phyloP scores from a whole-genome alignment of 2,329 filamentous ascomycete genomes.

The Pyrenochaeta sp. region DNA sequence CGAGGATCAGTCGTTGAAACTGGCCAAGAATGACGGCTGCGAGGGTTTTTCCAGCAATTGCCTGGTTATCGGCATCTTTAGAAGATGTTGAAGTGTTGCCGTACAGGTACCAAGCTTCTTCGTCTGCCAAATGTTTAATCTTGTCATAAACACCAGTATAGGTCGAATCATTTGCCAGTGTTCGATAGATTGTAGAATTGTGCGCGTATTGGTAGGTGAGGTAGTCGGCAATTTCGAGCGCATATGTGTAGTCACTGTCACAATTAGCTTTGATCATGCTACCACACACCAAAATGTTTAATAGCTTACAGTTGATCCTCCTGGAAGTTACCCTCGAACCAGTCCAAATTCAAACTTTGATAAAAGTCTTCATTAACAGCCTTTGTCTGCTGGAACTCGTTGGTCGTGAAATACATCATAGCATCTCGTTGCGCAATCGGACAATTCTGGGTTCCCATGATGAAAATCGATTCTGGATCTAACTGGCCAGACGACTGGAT shows the following conservation, averaged over 20 bases:
- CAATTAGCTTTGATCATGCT: too few species aligned
- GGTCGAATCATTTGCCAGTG: slow-evolving; percentile 39
- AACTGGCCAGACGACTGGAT: slow-evolving; percentile 53
- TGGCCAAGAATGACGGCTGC: slow-evolving; percentile 33
- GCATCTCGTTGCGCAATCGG: slow-evolving; percentile 46
- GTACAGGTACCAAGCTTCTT: slow-evolving; percentile 53
- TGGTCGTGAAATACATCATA: slow-evolving; percentile 51
- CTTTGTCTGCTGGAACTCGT: slow-evolving; percentile 51
- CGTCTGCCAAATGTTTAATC: slow-evolving; percentile 56
- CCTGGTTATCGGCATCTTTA: slow-evolving; percentile 25
- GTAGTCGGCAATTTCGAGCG: slow-evolving; percentile 63
- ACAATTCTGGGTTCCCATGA: slow-evolving; percentile 59
- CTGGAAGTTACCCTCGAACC: slow-evolving; percentile 54
- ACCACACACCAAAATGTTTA: too few species aligned
- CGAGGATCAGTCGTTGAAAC: slow-evolving; percentile 28
- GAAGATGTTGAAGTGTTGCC: slow-evolving; percentile 51
- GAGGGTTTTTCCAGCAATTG: slow-evolving; percentile 42
- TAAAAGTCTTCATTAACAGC: slow-evolving; percentile 55
- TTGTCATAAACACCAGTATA: slow-evolving; percentile 30
- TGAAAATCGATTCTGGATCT: slow-evolving; percentile 60
- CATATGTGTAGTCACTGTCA: slow-evolving; percentile 60
- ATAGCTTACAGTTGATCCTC: slow-evolving; percentile 37
- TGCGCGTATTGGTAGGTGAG: slow-evolving; percentile 62
- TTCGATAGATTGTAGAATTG: slow-evolving; percentile 53
- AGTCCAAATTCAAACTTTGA: slow-evolving; percentile 50